Evolutionary conservation across 108 stramenopile genomes (phyloP).

Genomic region (Conticribra weissflogii): DNA sequence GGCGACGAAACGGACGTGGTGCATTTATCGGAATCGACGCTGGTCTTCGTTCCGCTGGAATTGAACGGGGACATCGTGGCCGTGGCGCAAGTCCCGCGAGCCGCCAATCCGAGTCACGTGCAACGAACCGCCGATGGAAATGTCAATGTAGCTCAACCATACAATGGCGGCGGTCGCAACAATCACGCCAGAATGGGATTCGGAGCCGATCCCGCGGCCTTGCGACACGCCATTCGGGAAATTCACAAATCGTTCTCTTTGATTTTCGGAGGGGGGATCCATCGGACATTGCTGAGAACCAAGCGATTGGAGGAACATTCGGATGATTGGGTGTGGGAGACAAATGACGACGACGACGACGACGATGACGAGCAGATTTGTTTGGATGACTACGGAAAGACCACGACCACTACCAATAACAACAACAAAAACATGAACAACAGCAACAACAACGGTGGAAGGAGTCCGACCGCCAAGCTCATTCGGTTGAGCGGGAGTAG

Average conservation of each 20-base stretch:
- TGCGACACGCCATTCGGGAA: slow-evolving; percentile 52
- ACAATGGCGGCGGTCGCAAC: background rate
- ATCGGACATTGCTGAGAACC: slow-evolving; percentile 43
- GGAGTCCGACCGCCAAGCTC: background rate
- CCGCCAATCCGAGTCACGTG: slow-evolving; percentile 5
- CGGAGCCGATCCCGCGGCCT: slow-evolving; percentile 63
- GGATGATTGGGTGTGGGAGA: slow-evolving; percentile 29
- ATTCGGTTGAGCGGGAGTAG: background rate
- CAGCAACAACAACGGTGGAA: background rate
- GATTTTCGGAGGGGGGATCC: slow-evolving; percentile 70
- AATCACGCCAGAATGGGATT: slow-evolving; percentile 30
- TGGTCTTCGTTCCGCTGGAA: slow-evolving; percentile 74
- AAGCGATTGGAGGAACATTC: slow-evolving; percentile 34
- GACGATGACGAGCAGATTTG: background rate
- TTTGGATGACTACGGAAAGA: no score
- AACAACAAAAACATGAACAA: background rate
- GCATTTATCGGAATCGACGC: slow-evolving; percentile 58
- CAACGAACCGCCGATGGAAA: no score
- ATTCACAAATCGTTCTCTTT: slow-evolving; percentile 65
- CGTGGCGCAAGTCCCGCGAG: slow-evolving; percentile 50
- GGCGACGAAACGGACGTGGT: slow-evolving; percentile 48
- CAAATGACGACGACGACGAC: slow-evolving; percentile 1
- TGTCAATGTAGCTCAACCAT: slow-evolving; percentile 23
- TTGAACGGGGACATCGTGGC: slow-evolving; percentile 46
- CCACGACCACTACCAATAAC: background rate